A percentile compares a stretch with the other conserved stretches of the same genome.
These are phyloP conservation scores for Phytopythium ostracodes DNA, from an alignment of 352 stramenopile genomes.

Conservation along the genomic window DNA sequence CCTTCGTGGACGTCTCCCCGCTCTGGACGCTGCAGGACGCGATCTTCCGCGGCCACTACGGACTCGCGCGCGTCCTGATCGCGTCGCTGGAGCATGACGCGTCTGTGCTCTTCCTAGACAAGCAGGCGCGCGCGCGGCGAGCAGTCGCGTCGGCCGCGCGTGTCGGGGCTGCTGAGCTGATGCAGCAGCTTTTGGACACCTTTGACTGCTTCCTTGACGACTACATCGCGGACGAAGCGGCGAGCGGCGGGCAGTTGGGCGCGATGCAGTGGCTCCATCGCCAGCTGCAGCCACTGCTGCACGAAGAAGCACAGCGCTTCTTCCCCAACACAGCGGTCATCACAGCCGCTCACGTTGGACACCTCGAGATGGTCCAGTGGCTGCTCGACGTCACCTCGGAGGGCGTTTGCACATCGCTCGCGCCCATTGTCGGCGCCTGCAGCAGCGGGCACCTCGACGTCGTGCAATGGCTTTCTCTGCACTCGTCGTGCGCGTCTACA, in stretches of 20 bases:
- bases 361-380: slow-evolving; percentile 17
- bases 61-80: slow-evolving; percentile 1
- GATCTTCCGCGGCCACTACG: too few species aligned
- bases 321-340: slow-evolving; percentile 13
- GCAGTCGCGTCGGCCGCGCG: background rate
- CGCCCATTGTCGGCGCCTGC: slow-evolving; percentile 9
- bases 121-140: slow-evolving; percentile 1
- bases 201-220: slow-evolving; percentile 2
- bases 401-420: slow-evolving; percentile 15
- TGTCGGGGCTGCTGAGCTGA: background rate
- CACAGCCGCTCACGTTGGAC: slow-evolving; percentile 11
- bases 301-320: background rate
- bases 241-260: background rate
- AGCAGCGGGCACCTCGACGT: slow-evolving; percentile 16
- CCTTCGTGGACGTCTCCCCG: too few species aligned
- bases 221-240: background rate
- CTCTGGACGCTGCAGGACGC: too few species aligned
- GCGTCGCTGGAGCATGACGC: background rate
- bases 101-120: background rate
- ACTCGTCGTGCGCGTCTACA: slow-evolving; percentile 3
- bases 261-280: slow-evolving; percentile 9
- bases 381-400: slow-evolving; percentile 16
- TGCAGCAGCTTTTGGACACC: slow-evolving; percentile 3
- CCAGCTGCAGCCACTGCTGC: background rate
- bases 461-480: slow-evolving; percentile 14